Base-by-base conservation (phyloP, 1,284 basidiomycete species). In the Ganoderma lucidum region DNA sequence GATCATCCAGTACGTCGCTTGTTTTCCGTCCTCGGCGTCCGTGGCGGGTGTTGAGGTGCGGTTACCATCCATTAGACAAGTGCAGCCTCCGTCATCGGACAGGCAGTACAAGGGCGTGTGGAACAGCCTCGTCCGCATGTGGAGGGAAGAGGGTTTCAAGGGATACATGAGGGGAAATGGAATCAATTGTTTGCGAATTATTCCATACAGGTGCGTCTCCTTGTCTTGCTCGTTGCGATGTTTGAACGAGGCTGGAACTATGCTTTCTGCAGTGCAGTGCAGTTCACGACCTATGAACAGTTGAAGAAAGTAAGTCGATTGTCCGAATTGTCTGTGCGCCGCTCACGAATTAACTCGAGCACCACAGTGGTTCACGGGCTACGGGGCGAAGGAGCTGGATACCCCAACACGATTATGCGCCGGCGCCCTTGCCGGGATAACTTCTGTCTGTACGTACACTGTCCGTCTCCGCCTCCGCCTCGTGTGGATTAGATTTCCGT, bases 141-240 rank as follows among this genome's bases (percentile, higher is more conserved):
- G 95, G 93, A 84, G 85, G 74, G 96, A 97, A 78, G 97, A 98
- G 81, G 97, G 96, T 1, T 93, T 96, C 80, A 87, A 83, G 75
- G 97, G 97, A 3, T 96, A 91, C 80, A 97, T 98, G 96, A 87
- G 96, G 74, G 93, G 93, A 17, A 94, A 94, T 78, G 96, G 96
- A 17, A 95, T 97, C 79, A 98, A 98, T 80, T 97, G 96, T 80
- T 79, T 98, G 73, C 88, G 96, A 65, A 96, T 96, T 74, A 89
- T 95, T 68, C 92, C 92, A 55, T 93, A 93, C 75, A 90, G 86
- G 87, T 87, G 60, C 10, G 75, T 69, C n/a, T 15, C 0, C n/a
- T 45, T 44, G 35, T 42, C 19, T n/a, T 41, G 8, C 4, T 41
- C n/a, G 23, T 59, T 37, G 19, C 12, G 53, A 58, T 58, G 35